phyloP scores from a whole-genome alignment of 371 early-diverging fungal genomes.

The Rhizopus stolonifer region DNA sequence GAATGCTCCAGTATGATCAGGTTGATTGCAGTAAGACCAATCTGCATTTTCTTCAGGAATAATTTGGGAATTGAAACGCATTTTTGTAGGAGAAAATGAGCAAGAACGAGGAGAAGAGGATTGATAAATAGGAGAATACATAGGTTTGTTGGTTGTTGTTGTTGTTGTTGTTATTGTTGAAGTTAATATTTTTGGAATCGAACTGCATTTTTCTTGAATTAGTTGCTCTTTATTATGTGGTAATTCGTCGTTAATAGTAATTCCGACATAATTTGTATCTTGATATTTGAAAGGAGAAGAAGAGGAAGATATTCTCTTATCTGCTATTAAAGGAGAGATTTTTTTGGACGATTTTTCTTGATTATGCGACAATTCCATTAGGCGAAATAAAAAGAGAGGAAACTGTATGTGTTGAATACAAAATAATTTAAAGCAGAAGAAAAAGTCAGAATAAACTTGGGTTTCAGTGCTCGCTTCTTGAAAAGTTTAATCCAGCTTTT shows the following conservation, averaged over 20 bases:
- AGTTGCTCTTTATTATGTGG: constrained; percentile 4
- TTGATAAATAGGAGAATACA: neutral
- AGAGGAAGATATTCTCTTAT: neutral
- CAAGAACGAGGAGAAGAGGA: neutral
- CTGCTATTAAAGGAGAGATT: constrained; percentile 2
- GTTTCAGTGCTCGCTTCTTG: no score
- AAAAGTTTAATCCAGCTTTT: no score
- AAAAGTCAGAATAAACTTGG: no score
- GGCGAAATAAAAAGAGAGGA: neutral
- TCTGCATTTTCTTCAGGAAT: constrained; percentile 6
- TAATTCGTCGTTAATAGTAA: constrained; percentile 30
- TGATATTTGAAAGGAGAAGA: constrained; percentile 9
- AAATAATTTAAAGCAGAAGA: no score
- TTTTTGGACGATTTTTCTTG: neutral
- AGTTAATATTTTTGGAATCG: neutral
- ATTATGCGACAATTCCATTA: neutral
- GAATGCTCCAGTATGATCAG: constrained; percentile 22
- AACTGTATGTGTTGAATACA: neutral
- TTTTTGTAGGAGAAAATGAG: neutral
- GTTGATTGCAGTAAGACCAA: constrained; percentile 4
- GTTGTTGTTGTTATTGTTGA: neutral
- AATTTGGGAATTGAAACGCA: neutral
- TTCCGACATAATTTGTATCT: constrained; percentile 36
- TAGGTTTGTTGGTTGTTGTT: no score
- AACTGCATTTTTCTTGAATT: neutral